Base-by-base conservation (phyloP, 2,329 filamentous ascomycete species). In the Mariannaea sp. region DNA sequence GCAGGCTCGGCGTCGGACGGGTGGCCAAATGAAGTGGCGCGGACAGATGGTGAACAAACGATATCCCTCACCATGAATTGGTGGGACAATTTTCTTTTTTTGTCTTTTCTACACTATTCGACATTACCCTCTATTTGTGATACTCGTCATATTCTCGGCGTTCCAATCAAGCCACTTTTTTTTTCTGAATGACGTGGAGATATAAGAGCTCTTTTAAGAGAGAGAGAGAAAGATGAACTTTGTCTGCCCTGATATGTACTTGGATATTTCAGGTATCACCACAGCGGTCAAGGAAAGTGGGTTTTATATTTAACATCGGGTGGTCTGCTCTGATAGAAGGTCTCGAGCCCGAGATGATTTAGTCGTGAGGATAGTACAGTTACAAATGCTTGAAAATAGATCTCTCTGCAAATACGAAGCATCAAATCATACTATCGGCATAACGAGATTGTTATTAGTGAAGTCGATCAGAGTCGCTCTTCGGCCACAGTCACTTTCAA, bases 41-140 rank as follows among this genome's bases (percentile, higher is more conserved):
- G 62, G 57, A 59, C 62, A 66, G 61, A 66, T 55, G 62, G 59
- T 57, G 55, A 65, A 54, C 56, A 58, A 52, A 64, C 61, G 64
- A 65, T 66, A 64, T 67, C 62, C 65, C 60, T 58, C 47, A 47
- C 46, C 53, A 56, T 19, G 13, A 12, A 38, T 29, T 44, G 59
- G 57, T 65, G 55, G 52, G 56, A 56, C 51, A n/a, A 19, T 49
- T 58, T 66, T 65, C 26, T 50, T 65, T 58, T 61, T 40, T 51
- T 51, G 4, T 32, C 5, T 32, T 32, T 32, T 29, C 26, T 29
- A 7, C 7, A 7, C 7, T 5, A 58, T 48, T 52, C 53, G 33
- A 29, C 16, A 56, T 56, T 50, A 26, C 41, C 46, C 29, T 50
- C 36, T 47, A n/a, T 55, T 45, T 53, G 56, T 64, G 49, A 58